Evolutionary conservation across 441 rosid genomes (phyloP), one percentile per base, ranked within the genome.

Genomic region (Brassica hybrid): DNA sequence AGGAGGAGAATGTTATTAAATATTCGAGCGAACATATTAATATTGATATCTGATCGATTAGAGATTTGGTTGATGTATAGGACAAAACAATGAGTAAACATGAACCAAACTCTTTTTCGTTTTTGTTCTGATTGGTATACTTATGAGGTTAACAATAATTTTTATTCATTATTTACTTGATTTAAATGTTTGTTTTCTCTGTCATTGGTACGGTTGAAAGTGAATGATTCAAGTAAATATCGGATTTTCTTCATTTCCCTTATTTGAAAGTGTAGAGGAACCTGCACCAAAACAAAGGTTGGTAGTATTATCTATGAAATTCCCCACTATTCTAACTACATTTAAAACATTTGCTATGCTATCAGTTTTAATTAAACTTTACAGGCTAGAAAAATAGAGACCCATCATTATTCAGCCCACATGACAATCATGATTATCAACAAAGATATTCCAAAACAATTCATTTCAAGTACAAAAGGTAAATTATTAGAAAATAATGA

Each of bases 401-500:
- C 21, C 23, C 59, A 54, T 54, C 23, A 54, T 54, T 54, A 54
- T 54, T 23, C 59, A 54, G 23, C 59, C 59, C 59, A 17, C 59
- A 54, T 54, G 12, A 54, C 23, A 54, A 54, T 17, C 59, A 54
- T 54, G 23, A 54, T 54, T 54, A 54, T 17, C 59, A 54, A 54
- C 23, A 54, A 54, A 16, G 12, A 54, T 54, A 54, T 48, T 48
- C 57, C 8, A 8, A 54, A 54, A 54, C 0, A 17, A 54, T 54
- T 17, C 4, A 17, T 54, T 54, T 17, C 8, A 54, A 54, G 23
- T 54, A 17, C 59, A 17, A 54, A 54, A 54, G 59, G 59, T 54
- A 54, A 54, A 54, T 54, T 54, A 54, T 54, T 54, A 16, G 59
- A 17, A 54, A 54, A 54, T 54, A 17, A 54, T 54, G 59, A 54